These are phyloP conservation scores for Kodamaea neixiangensis DNA, from an alignment of 805 yeast genomes.

Conservation along the genomic window DNA sequence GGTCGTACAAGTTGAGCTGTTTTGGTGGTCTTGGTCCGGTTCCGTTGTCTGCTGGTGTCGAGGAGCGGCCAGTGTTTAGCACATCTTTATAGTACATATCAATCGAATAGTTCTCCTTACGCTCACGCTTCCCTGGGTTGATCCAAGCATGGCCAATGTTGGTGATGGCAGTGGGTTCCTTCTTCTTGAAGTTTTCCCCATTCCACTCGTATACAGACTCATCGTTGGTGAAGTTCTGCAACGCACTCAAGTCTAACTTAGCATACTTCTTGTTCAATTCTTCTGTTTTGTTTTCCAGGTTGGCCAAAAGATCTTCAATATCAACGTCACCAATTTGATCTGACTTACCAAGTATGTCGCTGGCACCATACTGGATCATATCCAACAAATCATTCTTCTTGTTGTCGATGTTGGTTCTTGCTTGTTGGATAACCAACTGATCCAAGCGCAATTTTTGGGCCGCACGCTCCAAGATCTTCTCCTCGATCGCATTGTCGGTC, in stretches of 20 bases:
- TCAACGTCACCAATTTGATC: slow-evolving; percentile 43
- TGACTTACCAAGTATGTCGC: slow-evolving; percentile 50
- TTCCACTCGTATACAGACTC: slow-evolving; percentile 82
- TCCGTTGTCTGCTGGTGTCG: slow-evolving; percentile 34
- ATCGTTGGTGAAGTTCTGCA: slow-evolving; percentile 72
- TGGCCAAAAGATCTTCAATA: slow-evolving; percentile 58
- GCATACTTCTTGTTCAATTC: slow-evolving; percentile 64
- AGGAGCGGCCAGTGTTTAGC: slow-evolving; percentile 57
- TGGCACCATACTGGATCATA: slow-evolving; percentile 86
- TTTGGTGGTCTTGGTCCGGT: slow-evolving; percentile 82
- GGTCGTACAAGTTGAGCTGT: slow-evolving; percentile 80
- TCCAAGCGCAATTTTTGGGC: slow-evolving; percentile 77
- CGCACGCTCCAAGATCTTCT: slow-evolving; percentile 78
- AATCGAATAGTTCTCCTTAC: slow-evolving; percentile 82
- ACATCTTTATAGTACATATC: slow-evolving; percentile 86
- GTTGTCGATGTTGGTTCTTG: slow-evolving; percentile 47
- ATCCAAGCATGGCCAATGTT: slow-evolving; percentile 68
- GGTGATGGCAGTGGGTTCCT: slow-evolving; percentile 48
- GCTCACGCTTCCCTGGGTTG: slow-evolving; percentile 81
- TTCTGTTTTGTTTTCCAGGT: slow-evolving; percentile 64
- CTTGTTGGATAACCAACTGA: slow-evolving; percentile 82
- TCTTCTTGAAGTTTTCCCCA: slow-evolving; percentile 78
- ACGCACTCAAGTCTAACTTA: slow-evolving; percentile 70
- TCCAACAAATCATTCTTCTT: slow-evolving; percentile 72
- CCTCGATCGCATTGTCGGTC: slow-evolving; percentile 83